Evolutionary conservation across 164 flowering plant genomes (phyloP), one percentile per base, ranked within the genome.

Genomic region (Stephania yunnanensis): DNA sequence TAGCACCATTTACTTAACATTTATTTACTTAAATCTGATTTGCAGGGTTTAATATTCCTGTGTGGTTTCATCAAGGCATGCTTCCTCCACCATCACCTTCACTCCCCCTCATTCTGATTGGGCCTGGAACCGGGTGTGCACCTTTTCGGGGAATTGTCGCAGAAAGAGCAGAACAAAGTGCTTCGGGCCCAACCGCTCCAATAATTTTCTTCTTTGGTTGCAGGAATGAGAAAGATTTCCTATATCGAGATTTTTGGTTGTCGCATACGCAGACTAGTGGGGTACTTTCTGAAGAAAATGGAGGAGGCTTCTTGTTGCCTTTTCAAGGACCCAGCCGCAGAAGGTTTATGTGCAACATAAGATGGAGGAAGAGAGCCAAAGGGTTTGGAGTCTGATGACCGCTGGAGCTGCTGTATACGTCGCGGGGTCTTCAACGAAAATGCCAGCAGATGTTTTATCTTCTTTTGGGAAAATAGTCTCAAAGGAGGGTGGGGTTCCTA

Each of bases 51-150:
- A 44, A 68, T 42, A 82, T 95, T 78, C 99, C 98, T 25, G 98
- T 78, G 20, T 93, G 99, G 99, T 85, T 94, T 70, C 89, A 82
- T 3, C 88, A 86, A 78, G 95, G 95, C 70, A 85, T 85, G 31
- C 92, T 94, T 78, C 97, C 95, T 83, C 73, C 93, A 30, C 99
- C 99, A 46, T 76, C 87, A 31, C 89, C 93, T 72, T 85, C 91
- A 45, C 87, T 87, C 63, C 97, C 99, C 48, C 92, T 96, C 71
- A 87, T 96, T 76, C 94, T 96, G 46, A 74, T 92, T 75, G 98
- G 98, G 68, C 98, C 99, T 48, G 99, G 99, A 73, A 94, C 98
- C 10, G 99, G 99, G 10, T 96, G 99, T 83, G 99, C 99, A 20
- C 99, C 97, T 71, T 96, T 96, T 75, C 92, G 85, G 70, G 97